These are phyloP conservation scores for Westerdykella ornata DNA, from an alignment of 2,329 filamentous ascomycete species.

Conservation along the genomic window DNA sequence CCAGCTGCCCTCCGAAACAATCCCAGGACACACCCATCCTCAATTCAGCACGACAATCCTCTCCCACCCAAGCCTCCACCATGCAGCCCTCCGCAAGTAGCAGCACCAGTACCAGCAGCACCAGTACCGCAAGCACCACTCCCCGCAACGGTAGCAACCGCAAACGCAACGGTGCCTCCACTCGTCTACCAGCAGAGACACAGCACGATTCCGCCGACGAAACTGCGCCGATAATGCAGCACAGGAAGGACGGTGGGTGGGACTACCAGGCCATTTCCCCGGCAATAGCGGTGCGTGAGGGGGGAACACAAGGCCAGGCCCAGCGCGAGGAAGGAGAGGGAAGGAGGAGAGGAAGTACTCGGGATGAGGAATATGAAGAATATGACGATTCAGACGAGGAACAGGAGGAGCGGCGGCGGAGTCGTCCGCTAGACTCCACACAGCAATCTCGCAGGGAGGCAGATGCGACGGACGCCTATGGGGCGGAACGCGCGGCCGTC, in stretches of 20 bases:
- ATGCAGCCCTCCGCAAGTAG: no score
- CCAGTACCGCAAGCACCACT: no score
- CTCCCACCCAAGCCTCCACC: no score
- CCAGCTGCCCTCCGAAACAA: no score
- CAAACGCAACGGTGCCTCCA: neutral
- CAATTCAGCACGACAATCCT: no score
- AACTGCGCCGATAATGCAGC: slow-evolving; percentile 19
- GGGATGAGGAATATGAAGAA: neutral
- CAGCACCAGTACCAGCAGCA: no score
- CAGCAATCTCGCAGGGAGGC: neutral
- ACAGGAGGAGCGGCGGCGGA: no score
- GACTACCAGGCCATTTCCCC: slow-evolving; percentile 25
- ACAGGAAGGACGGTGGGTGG: slow-evolving; percentile 2
- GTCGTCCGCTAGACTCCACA: no score
- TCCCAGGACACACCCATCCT: no score
- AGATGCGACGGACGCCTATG: slow-evolving; percentile 9
- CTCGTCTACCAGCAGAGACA: neutral
- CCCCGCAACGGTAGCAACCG: neutral
- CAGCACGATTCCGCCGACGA: slow-evolving; percentile 33
- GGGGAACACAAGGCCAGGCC: slow-evolving; percentile 1
- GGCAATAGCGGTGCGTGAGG: slow-evolving; percentile 3
- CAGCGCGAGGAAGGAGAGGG: neutral
- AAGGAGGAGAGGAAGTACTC: neutral
- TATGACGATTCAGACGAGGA: no score
- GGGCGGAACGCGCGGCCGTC: slow-evolving; percentile 17